A percentile compares a stretch with the other conserved stretches of the same genome.
These are phyloP conservation scores for Jaenimonas drosophilae DNA, from an alignment of 208 protist species.

Conservation along the genomic window DNA sequence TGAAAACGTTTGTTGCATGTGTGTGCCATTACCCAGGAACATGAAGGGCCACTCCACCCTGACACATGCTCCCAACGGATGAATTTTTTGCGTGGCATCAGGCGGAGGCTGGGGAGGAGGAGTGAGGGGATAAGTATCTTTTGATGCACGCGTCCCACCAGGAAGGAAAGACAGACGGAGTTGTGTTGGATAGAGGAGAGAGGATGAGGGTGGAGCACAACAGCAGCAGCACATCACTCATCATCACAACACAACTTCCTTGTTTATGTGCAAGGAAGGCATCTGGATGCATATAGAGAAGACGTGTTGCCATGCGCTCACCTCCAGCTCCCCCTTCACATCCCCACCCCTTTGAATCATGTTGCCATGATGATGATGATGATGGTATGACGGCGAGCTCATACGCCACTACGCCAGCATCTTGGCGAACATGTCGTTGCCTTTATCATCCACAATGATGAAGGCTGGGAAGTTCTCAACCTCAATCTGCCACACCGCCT, in stretches of 20 bases:
- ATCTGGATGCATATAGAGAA: neutral
- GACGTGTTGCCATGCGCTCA: neutral
- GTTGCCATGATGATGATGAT: conserved; percentile 3
- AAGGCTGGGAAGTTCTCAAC: conserved; percentile 96
- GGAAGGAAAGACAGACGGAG: too few relatives aligned
- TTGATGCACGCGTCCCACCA: too few relatives aligned
- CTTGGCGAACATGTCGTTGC: conserved; percentile 94
- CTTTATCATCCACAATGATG: conserved; percentile 97
- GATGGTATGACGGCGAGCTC: neutral
- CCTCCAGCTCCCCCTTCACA: neutral
- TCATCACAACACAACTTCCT: too few relatives aligned
- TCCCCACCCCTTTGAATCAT: too few relatives aligned
- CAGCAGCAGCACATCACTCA: too few relatives aligned
- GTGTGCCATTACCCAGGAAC: too few relatives aligned
- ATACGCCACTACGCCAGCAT: conserved; percentile 22
- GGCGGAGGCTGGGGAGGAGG: too few relatives aligned
- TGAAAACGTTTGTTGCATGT: too few relatives aligned
- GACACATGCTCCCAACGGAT: too few relatives aligned
- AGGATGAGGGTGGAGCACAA: neutral
- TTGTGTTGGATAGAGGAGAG: neutral
- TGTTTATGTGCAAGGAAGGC: neutral
- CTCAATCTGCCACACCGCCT: conserved; percentile 92
- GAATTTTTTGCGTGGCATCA: too few relatives aligned
- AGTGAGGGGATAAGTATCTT: too few relatives aligned
- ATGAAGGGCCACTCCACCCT: too few relatives aligned